Evolutionary conservation across 257 asterid genomes (phyloP).

Genomic region (Oldenlandia corymbosa): DNA sequence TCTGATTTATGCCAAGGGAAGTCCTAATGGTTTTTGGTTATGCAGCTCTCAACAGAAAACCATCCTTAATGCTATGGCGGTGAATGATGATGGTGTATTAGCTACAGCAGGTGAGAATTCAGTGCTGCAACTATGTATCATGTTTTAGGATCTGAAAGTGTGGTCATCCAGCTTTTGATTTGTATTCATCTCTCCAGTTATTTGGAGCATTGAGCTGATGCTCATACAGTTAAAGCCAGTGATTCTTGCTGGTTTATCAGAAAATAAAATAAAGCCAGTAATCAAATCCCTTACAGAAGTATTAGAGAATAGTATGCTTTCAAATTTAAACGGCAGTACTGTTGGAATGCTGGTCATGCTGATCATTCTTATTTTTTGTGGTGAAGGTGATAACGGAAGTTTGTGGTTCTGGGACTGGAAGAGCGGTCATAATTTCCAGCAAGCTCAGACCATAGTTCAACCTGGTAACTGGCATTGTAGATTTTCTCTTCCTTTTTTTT

Average conservation of each 20-base stretch:
- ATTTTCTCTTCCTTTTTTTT: neutral
- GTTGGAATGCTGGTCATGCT: neutral
- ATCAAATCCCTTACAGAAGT: neutral
- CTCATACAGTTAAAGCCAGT: neutral
- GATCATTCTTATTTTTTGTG: conserved; percentile 9
- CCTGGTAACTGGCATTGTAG: conserved; percentile 48
- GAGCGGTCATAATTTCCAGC: conserved; percentile 98
- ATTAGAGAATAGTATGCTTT: neutral
- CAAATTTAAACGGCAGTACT: neutral
- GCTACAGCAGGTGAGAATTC: conserved; percentile 76
- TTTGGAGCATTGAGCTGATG: neutral
- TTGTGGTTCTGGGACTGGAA: conserved; percentile 99
- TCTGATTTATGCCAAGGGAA: neutral
- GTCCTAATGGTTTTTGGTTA: conserved; percentile 3
- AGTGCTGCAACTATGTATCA: too few species aligned
- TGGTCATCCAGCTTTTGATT: neutral
- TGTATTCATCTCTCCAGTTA: too few species aligned
- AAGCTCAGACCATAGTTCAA: conserved; percentile 87
- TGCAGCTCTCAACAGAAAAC: conserved; percentile 96
- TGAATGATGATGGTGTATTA: conserved; percentile 80
- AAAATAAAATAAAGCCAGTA: neutral
- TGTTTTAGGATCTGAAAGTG: neutral
- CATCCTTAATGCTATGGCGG: conserved; percentile 83
- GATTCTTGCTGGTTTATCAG: neutral
- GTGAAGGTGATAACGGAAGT: conserved; percentile 91